Conservation (phyloP, 2,329 filamentous ascomycete genomes). For the Raffaelea albimanens region DNA sequence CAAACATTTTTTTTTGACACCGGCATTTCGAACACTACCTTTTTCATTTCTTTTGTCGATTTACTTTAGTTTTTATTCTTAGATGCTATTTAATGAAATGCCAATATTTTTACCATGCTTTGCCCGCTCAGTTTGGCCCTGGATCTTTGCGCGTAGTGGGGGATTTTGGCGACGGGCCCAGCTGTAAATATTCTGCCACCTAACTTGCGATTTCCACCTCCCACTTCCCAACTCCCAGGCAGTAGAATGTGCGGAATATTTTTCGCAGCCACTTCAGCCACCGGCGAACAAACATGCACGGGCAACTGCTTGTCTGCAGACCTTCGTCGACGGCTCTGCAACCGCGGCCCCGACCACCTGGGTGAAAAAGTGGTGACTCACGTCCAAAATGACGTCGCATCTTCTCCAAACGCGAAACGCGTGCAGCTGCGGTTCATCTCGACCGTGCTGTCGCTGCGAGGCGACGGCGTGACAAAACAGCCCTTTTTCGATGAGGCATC, state of each 20-base stretch:
- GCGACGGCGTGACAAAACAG: slow-evolving; percentile 60
- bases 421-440: slow-evolving; percentile 58
- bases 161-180: no score
- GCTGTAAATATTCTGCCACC: no score
- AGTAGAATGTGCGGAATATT: slow-evolving; percentile 54
- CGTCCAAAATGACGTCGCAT: slow-evolving; percentile 18
- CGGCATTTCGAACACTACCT: no score
- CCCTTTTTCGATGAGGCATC: slow-evolving; percentile 53
- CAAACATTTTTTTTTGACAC: background rate
- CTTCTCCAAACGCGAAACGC: slow-evolving; percentile 1
- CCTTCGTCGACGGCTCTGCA: slow-evolving; percentile 37
- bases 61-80: no score
- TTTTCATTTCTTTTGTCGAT: no score
- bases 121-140: no score
- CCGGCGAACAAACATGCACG: slow-evolving; percentile 14
- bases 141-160: no score
- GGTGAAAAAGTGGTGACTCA: slow-evolving; percentile 22
- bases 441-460: slow-evolving; percentile 85
- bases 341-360: slow-evolving; percentile 51
- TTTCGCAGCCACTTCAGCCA: slow-evolving; percentile 32
- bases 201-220: no score
- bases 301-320: slow-evolving; percentile 18
- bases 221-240: no score
- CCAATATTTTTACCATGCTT: no score
- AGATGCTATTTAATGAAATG: no score